Conservation (phyloP, 2,329 filamentous ascomycete species). For the Eurotiales sp. region DNA sequence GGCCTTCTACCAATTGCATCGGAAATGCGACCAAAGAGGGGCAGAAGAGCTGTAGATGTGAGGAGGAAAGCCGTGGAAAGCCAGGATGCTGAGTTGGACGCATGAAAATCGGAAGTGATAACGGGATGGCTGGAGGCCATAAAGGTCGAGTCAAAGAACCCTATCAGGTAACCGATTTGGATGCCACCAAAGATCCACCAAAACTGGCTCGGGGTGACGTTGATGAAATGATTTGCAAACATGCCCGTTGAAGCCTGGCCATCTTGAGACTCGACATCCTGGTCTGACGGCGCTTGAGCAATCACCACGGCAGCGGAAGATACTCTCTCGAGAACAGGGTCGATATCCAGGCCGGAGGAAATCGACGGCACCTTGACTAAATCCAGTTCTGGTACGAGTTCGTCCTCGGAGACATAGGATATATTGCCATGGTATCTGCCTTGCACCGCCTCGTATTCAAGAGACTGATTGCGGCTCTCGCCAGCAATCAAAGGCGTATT, state of each 20-base stretch:
- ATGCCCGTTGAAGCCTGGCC: slow-evolving; percentile 15
- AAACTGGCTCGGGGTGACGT: slow-evolving; percentile 48
- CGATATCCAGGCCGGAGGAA: slow-evolving; percentile 25
- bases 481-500: slow-evolving; percentile 15
- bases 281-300: slow-evolving; percentile 9
- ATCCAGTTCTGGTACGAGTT: slow-evolving; percentile 14
- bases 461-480: not conserved
- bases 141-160: slow-evolving; percentile 70
- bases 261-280: slow-evolving; percentile 3
- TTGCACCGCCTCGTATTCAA: not conserved
- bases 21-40: slow-evolving; percentile 68
- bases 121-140: slow-evolving; percentile 80
- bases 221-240: slow-evolving; percentile 33
- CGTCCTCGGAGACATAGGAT: not conserved
- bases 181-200: slow-evolving; percentile 61
- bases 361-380: slow-evolving; percentile 26
- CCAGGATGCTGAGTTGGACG: slow-evolving; percentile 78
- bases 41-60: slow-evolving; percentile 72
- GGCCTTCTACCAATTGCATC: slow-evolving; percentile 69
- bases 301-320: slow-evolving; percentile 16
- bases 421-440: not conserved
- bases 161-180: slow-evolving; percentile 54
- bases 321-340: slow-evolving; percentile 23
- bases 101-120: slow-evolving; percentile 74
- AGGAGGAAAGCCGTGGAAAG: slow-evolving; percentile 74